A percentile compares a stretch with the other conserved stretches of the same genome.
phyloP scores from a whole-genome alignment of 2,329 filamentous ascomycete genomes.

The Diplodia scrobiculata region DNA sequence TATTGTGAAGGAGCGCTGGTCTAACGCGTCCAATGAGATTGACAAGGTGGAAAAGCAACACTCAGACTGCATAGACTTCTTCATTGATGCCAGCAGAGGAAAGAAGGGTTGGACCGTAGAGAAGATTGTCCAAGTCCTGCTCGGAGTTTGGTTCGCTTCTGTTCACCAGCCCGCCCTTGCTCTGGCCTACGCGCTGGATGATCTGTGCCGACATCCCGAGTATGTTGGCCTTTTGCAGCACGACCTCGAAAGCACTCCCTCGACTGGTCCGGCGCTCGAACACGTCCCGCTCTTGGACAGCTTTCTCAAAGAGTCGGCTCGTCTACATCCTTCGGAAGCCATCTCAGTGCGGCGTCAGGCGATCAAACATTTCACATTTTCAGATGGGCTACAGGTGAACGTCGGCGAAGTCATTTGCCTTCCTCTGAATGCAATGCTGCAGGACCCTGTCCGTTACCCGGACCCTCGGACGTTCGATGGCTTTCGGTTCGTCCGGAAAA shows the following conservation, averaged over 20 bases:
- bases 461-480: neutral
- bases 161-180: slow-evolving; percentile 24
- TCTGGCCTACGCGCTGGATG: slow-evolving; percentile 14
- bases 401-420: slow-evolving; percentile 1
- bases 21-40: too few species aligned
- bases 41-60: neutral
- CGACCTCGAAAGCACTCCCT: neutral
- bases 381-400: neutral
- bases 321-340: slow-evolving; percentile 30
- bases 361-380: slow-evolving; percentile 10
- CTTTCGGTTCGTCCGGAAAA: neutral
- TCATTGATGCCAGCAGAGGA: slow-evolving; percentile 20
- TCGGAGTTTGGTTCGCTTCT: slow-evolving; percentile 26
- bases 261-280: neutral
- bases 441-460: neutral
- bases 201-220: slow-evolving; percentile 11
- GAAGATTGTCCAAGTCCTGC: slow-evolving; percentile 22
- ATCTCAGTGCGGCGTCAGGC: slow-evolving; percentile 27
- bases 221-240: neutral
- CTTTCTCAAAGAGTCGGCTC: slow-evolving; percentile 33
- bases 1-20: neutral
- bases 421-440: slow-evolving; percentile 8
- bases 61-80: slow-evolving; percentile 18
- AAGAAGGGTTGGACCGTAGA: slow-evolving; percentile 14
- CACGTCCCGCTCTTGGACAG: slow-evolving; percentile 31